Evolutionary conservation across 345 rosid genomes (phyloP).

Genomic region (Hibiscus mutabilis): DNA sequence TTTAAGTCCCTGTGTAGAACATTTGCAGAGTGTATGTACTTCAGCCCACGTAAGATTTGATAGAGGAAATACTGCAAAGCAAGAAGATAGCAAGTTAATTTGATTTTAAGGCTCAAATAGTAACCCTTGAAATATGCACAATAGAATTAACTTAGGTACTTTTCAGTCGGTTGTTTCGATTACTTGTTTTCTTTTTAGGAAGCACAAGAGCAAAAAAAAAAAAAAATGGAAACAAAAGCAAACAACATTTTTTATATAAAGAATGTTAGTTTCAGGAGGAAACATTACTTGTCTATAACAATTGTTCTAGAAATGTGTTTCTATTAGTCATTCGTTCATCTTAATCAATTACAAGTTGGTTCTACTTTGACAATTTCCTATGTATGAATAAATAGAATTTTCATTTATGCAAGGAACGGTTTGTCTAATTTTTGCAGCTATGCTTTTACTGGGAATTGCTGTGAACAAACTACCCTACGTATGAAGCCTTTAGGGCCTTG

Average conservation of each 20-base stretch:
- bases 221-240: neutral
- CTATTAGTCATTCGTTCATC: neutral
- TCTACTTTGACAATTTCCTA: neutral
- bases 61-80: slow-evolving; percentile 85
- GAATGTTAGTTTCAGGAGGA: neutral
- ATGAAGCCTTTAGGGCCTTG: neutral
- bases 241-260: neutral
- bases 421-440: neutral
- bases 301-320: neutral
- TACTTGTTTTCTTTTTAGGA: neutral
- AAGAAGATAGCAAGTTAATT: slow-evolving; percentile 1
- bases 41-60: slow-evolving; percentile 90
- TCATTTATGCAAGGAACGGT: neutral
- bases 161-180: neutral
- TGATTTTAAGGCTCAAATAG: neutral
- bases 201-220: neutral
- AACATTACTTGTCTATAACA: neutral
- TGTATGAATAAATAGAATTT: neutral
- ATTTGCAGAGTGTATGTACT: slow-evolving; percentile 91
- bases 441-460: neutral
- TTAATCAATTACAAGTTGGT: neutral
- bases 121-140: neutral
- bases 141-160: neutral
- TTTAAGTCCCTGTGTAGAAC: slow-evolving; percentile 94
- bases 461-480: neutral